Evolutionary conservation across 768 basidiomycete species (phyloP).

Genomic region (Amanita pallidorosea): DNA sequence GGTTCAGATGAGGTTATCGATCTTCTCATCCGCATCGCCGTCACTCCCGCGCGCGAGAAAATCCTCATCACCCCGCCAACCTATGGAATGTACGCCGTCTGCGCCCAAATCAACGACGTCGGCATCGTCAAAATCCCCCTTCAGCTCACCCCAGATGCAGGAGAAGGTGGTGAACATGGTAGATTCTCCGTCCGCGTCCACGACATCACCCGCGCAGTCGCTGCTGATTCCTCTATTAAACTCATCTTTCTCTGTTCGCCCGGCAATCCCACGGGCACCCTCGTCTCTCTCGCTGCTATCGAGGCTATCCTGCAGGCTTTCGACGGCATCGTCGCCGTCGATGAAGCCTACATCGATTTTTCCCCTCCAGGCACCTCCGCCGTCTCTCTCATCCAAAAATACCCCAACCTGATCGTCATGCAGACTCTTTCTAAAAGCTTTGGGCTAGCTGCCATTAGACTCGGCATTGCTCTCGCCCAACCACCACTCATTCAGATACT

Average conservation of each 20-base stretch:
- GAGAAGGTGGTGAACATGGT: constrained; percentile 66
- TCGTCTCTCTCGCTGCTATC: constrained; percentile 64
- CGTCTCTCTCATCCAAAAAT: constrained; percentile 61
- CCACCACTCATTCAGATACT: constrained; percentile 87
- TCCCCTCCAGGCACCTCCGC: constrained; percentile 53
- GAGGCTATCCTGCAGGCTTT: constrained; percentile 71
- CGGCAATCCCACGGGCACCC: constrained; percentile 91
- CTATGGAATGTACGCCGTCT: constrained; percentile 96
- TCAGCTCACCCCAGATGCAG: constrained; percentile 41
- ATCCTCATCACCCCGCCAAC: constrained; percentile 90
- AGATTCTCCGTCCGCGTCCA: constrained; percentile 68
- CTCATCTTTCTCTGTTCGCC: constrained; percentile 94
- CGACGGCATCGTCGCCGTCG: constrained; percentile 87
- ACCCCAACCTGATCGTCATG: constrained; percentile 86
- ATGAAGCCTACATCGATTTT: constrained; percentile 98
- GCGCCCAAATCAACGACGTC: constrained; percentile 91
- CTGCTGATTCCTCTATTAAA: constrained; percentile 70
- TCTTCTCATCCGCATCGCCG: constrained; percentile 83
- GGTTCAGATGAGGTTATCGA: constrained; percentile 97
- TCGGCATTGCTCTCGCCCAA: constrained; percentile 85
- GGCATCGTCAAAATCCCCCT: constrained; percentile 71
- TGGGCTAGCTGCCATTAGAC: constrained; percentile 90
- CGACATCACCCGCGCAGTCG: constrained; percentile 63
- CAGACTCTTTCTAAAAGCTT: constrained; percentile 97
- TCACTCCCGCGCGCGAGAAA: constrained; percentile 68